Percentiles rank a stretch among this genome's conserved stretches.
phyloP scores from a whole-genome alignment of 345 rosid species.

The Geranium rotundifolium region DNA sequence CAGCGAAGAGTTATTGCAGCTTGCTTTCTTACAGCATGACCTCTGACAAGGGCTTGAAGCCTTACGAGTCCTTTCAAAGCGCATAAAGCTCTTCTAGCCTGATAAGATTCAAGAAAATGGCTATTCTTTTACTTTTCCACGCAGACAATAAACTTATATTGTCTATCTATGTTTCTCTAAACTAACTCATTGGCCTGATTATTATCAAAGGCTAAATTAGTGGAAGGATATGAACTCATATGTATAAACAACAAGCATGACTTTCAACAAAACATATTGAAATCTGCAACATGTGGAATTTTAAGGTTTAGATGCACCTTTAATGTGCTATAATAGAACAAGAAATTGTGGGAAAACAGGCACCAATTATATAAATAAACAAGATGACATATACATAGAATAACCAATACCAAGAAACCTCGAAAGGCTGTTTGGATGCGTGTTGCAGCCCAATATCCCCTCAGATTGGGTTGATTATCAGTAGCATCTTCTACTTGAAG shows the following conservation, averaged over 20 bases:
- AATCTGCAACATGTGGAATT: background rate
- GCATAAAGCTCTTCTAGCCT: constrained; percentile 97
- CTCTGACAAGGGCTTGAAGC: constrained; percentile 96
- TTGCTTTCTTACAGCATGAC: constrained; percentile 98
- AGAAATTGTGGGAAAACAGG: background rate
- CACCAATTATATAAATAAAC: background rate
- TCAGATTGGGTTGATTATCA: constrained; percentile 26
- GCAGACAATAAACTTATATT: background rate
- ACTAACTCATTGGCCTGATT: background rate
- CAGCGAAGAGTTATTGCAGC: constrained; percentile 99
- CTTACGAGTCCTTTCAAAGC: constrained; percentile 98
- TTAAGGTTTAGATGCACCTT: background rate
- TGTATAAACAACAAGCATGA: background rate
- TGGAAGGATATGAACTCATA: background rate
- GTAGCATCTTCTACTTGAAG: constrained; percentile 32
- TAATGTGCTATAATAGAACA: background rate
- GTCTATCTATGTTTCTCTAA: background rate
- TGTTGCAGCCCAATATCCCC: constrained; percentile 67
- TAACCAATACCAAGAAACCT: constrained; percentile 68
- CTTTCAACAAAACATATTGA: background rate
- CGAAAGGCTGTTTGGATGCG: constrained; percentile 90
- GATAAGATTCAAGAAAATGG: constrained; percentile 11
- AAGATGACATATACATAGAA: constrained; percentile 1
- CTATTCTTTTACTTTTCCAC: no score
- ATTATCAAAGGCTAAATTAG: background rate